Conservation (phyloP, 2,329 filamentous ascomycete species). For the Hymenoscyphus fructigenus region DNA sequence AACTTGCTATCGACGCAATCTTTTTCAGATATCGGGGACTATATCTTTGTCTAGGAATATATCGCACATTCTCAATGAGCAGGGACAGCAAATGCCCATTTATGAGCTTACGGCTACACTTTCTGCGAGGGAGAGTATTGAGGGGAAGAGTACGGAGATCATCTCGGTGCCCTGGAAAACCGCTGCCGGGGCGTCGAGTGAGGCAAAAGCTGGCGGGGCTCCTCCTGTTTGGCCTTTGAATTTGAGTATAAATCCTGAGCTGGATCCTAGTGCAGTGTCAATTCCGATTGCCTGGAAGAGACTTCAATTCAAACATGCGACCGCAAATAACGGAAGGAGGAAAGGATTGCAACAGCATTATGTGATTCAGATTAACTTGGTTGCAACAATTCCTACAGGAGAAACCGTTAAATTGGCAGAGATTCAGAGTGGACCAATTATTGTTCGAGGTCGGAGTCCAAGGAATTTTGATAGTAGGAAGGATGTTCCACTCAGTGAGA, state of each 20-base stretch:
- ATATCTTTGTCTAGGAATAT: slow-evolving; percentile 74
- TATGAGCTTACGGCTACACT: slow-evolving; percentile 79
- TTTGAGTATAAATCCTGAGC: slow-evolving; percentile 58
- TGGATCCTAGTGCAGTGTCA: slow-evolving; percentile 76
- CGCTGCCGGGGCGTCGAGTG: slow-evolving; percentile 25
- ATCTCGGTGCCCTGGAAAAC: slow-evolving; percentile 97
- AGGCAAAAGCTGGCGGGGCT: slow-evolving; percentile 45
- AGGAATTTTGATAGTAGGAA: slow-evolving; percentile 92
- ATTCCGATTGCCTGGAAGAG: slow-evolving; percentile 91
- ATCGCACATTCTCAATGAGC: slow-evolving; percentile 71
- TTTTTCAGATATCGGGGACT: slow-evolving; percentile 92
- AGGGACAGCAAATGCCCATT: slow-evolving; percentile 74
- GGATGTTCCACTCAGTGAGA: slow-evolving; percentile 65
- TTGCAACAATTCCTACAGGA: slow-evolving; percentile 66
- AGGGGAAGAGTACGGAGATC: slow-evolving; percentile 88
- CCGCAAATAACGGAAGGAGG: slow-evolving; percentile 89
- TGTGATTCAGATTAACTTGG: slow-evolving; percentile 78
- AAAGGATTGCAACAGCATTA: slow-evolving; percentile 97
- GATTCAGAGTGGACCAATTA: slow-evolving; percentile 87
- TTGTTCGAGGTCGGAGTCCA: slow-evolving; percentile 88
- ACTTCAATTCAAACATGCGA: slow-evolving; percentile 92
- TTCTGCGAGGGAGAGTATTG: slow-evolving; percentile 85
- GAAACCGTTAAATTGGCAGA: slow-evolving; percentile 77
- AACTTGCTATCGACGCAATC: slow-evolving; percentile 91
- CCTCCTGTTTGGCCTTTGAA: slow-evolving; percentile 58